phyloP scores from a whole-genome alignment of 768 basidiomycete species.

The Amanita rimosa region DNA sequence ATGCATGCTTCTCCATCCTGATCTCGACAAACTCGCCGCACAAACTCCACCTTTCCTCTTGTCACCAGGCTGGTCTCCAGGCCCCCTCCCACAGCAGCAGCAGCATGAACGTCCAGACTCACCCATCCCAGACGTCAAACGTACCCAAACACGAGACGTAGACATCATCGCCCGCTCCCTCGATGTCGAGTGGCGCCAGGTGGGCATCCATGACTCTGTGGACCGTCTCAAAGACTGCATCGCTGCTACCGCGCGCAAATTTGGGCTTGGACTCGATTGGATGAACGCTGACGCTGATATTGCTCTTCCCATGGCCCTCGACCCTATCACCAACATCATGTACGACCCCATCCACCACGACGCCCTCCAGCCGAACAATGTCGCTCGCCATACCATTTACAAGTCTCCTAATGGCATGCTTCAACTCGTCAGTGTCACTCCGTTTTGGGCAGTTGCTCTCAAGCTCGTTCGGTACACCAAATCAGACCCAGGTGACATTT shows the following conservation, averaged over 20 bases:
- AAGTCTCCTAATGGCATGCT: constrained; percentile 39
- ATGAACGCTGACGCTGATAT: constrained; percentile 71
- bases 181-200: constrained; percentile 34
- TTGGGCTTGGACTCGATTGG: constrained; percentile 54
- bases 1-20: constrained; percentile 57
- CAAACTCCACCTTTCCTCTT: constrained; percentile 14
- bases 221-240: constrained; percentile 48
- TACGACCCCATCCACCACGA: constrained; percentile 57
- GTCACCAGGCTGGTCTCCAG: neutral
- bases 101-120: constrained; percentile 13
- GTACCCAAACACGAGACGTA: constrained; percentile 51
- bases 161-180: constrained; percentile 60
- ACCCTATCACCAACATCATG: constrained; percentile 11
- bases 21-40: constrained; percentile 21
- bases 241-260: constrained; percentile 34
- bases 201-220: constrained; percentile 40
- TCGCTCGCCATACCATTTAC: constrained; percentile 45
- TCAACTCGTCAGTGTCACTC: constrained; percentile 47
- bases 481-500: constrained; percentile 55
- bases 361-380: constrained; percentile 38
- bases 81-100: constrained; percentile 8
- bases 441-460: constrained; percentile 63
- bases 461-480: constrained; percentile 60
- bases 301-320: constrained; percentile 52
- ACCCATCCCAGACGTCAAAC: constrained; percentile 18